Percentiles rank a stretch among this genome's conserved stretches.
Evolutionary conservation across 1,284 basidiomycete species (phyloP).

Genomic region (Ganoderma leucocontextum): DNA sequence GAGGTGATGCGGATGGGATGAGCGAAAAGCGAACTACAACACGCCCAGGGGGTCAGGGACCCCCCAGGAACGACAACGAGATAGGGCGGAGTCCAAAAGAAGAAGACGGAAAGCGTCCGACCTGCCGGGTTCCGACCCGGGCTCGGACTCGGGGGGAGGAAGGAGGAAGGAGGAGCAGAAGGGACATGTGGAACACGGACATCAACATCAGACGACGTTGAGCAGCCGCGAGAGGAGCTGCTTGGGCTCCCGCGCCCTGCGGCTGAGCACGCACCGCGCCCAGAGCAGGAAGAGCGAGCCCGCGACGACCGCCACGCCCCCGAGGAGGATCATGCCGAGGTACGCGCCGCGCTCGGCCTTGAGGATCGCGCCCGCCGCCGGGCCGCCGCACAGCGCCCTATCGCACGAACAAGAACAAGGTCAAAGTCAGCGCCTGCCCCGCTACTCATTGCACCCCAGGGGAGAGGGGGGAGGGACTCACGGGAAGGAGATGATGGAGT

Average conservation of each 20-base stretch:
- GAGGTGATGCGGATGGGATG: neutral
- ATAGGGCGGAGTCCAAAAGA: neutral
- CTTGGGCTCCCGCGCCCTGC: conserved; percentile 13
- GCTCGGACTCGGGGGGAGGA: conserved; percentile 43
- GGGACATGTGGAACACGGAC: neutral
- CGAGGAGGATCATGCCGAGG: conserved; percentile 61
- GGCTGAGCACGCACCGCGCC: conserved; percentile 55
- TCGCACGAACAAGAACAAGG: neutral
- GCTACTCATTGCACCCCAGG: neutral
- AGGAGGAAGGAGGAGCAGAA: neutral
- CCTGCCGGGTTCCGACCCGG: neutral
- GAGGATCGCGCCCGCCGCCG: conserved; percentile 64
- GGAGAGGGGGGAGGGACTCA: conserved; percentile 48
- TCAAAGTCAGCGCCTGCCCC: neutral
- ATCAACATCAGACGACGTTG: conserved; percentile 23
- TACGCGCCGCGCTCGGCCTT: conserved; percentile 54
- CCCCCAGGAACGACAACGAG: neutral
- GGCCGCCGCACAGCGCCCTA: conserved; percentile 68
- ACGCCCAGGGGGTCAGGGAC: neutral
- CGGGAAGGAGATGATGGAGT: conserved; percentile 70
- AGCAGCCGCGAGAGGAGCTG: neutral
- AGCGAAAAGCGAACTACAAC: conserved; percentile 3
- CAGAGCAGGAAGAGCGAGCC: conserved; percentile 63
- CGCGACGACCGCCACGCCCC: conserved; percentile 61
- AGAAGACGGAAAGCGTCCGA: neutral